Percentiles rank a stretch among this genome's conserved stretches.
Conservation (phyloP, 2,329 filamentous ascomycete species). For the Exophiala sp. region DNA sequence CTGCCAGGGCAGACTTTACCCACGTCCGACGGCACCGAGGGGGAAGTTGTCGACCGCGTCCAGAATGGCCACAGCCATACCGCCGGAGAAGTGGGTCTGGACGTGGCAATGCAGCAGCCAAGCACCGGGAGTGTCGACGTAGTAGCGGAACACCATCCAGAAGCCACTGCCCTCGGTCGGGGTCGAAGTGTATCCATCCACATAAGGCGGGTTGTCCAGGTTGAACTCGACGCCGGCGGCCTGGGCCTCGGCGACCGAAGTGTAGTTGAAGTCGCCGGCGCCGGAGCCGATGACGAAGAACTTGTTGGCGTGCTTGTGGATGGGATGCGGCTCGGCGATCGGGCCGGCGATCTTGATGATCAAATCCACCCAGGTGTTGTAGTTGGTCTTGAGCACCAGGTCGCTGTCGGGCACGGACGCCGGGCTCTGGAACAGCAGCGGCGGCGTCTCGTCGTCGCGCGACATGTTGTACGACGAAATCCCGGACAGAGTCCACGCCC, state of each 20-base stretch:
- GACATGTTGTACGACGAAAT: slow-evolving; percentile 38
- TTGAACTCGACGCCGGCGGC: slow-evolving; percentile 49
- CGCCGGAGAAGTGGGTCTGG: slow-evolving; percentile 49
- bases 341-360: slow-evolving; percentile 43
- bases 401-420: slow-evolving; percentile 38
- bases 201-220: slow-evolving; percentile 48
- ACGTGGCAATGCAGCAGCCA: slow-evolving; percentile 56
- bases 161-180: slow-evolving; percentile 31
- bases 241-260: slow-evolving; percentile 46
- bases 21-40: slow-evolving; percentile 22
- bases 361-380: slow-evolving; percentile 52
- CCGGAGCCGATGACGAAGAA: slow-evolving; percentile 54
- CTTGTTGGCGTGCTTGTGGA: slow-evolving; percentile 61
- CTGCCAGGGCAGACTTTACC: slow-evolving; percentile 22
- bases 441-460: slow-evolving; percentile 36
- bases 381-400: slow-evolving; percentile 45
- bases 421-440: slow-evolving; percentile 45
- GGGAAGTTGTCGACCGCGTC: slow-evolving; percentile 36
- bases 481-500: slow-evolving; percentile 51
- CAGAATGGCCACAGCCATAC: slow-evolving; percentile 52
- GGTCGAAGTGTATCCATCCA: slow-evolving; percentile 46
- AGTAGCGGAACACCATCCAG: slow-evolving; percentile 51
- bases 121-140: slow-evolving; percentile 48
- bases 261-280: slow-evolving; percentile 47
- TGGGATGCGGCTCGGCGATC: slow-evolving; percentile 52